Evolutionary conservation across 1,139 yeast genomes (phyloP).

Genomic region (Taiozyma onychis): DNA sequence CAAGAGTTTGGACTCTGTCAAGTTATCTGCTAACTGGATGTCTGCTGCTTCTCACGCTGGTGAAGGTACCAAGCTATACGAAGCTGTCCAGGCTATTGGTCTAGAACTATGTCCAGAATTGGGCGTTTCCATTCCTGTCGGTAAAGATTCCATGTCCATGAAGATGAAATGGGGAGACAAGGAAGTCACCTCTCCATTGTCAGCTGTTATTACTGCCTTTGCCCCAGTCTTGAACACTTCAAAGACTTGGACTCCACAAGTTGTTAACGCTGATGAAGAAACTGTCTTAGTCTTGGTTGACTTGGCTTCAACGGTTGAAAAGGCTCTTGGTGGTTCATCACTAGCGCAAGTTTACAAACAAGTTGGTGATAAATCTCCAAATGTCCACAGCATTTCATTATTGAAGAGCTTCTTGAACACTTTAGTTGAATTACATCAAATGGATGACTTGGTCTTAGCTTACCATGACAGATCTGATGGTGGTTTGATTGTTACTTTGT

Average conservation of each 20-base stretch:
- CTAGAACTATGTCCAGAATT: slow-evolving; percentile 90
- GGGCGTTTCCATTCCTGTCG: slow-evolving; percentile 92
- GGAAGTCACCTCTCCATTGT: slow-evolving; percentile 91
- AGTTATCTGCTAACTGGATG: slow-evolving; percentile 99
- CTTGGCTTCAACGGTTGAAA: slow-evolving; percentile 51
- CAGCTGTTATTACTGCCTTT: slow-evolving; percentile 90
- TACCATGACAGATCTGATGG: slow-evolving; percentile 98
- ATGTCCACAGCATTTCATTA: slow-evolving; percentile 61
- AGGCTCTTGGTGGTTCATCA: slow-evolving; percentile 88
- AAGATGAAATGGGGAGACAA: slow-evolving; percentile 95
- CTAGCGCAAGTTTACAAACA: slow-evolving; percentile 89
- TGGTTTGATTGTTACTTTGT: slow-evolving; percentile 78
- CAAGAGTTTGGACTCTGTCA: slow-evolving; percentile 65
- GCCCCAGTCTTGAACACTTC: slow-evolving; percentile 82
- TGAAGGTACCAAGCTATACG: slow-evolving; percentile 92
- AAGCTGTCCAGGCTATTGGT: slow-evolving; percentile 96
- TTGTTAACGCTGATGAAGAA: slow-evolving; percentile 44
- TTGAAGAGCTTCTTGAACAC: slow-evolving; percentile 70
- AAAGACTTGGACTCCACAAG: slow-evolving; percentile 92
- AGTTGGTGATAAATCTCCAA: slow-evolving; percentile 80
- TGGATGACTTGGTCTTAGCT: slow-evolving; percentile 61
- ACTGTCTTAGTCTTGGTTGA: slow-evolving; percentile 77
- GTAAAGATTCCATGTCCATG: slow-evolving; percentile 99
- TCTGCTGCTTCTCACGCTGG: slow-evolving; percentile 94
- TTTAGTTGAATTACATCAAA: slow-evolving; percentile 63